These are phyloP conservation scores for Fragaria vesca DNA, from an alignment of 306 rosid species.

Conservation along the genomic window DNA sequence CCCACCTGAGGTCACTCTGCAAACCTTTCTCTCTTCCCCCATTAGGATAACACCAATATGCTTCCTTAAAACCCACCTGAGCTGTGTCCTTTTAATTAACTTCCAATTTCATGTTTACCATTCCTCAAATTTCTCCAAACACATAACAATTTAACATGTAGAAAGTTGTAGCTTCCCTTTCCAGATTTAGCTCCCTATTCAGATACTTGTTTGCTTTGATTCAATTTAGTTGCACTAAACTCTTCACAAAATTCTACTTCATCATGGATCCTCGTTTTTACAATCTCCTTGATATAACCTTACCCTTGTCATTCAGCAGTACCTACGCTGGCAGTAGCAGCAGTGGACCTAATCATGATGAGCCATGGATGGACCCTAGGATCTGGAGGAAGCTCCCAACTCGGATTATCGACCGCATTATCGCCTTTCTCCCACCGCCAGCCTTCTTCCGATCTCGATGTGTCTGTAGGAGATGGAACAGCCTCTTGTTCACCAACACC, in stretches of 20 bases:
- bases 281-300: constrained; percentile 29
- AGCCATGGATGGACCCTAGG: constrained; percentile 64
- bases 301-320: constrained; percentile 55
- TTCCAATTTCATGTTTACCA: constrained; percentile 28
- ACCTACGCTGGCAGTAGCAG: constrained; percentile 35
- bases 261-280: constrained; percentile 60
- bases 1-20: not conserved
- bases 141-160: constrained; percentile 18
- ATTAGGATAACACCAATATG: not conserved
- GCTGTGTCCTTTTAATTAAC: not conserved
- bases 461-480: constrained; percentile 87
- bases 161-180: constrained; percentile 11
- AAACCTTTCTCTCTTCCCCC: not conserved
- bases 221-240: not conserved
- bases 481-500: constrained; percentile 54
- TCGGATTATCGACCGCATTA: constrained; percentile 61
- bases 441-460: constrained; percentile 87
- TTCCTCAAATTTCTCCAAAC: constrained; percentile 12
- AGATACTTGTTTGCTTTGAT: not conserved
- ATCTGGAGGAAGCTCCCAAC: constrained; percentile 89
- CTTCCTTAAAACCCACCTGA: constrained; percentile 18
- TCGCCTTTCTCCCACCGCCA: constrained; percentile 82
- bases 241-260: not conserved
- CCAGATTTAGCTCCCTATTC: not conserved
- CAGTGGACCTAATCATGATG: constrained; percentile 1